A percentile compares a stretch with the other conserved stretches of the same genome.
These are phyloP conservation scores for Lachnellula arida DNA, from an alignment of 2,329 filamentous ascomycete genomes.

Conservation along the genomic window DNA sequence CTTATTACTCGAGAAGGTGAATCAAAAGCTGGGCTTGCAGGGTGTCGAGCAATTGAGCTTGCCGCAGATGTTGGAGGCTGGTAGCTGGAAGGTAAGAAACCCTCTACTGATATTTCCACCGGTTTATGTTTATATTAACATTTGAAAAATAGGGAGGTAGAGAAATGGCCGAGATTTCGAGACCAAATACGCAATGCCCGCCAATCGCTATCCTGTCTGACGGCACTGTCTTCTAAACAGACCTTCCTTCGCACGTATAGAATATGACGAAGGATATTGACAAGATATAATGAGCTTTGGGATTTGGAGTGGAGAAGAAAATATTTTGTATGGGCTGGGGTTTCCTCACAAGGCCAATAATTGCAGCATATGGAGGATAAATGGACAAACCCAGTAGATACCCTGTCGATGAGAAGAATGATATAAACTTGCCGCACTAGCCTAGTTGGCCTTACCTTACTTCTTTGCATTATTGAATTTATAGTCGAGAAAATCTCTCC, in stretches of 20 bases:
- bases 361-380: too few species aligned
- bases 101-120: not conserved
- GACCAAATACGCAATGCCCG: conserved; percentile 80
- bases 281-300: too few species aligned
- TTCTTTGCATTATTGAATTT: too few species aligned
- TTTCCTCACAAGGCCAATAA: too few species aligned
- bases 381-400: too few species aligned
- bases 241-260: not conserved
- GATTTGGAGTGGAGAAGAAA: not conserved
- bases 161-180: conserved; percentile 90
- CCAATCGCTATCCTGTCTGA: conserved; percentile 96
- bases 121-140: conserved; percentile 14
- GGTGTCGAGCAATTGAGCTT: conserved; percentile 69
- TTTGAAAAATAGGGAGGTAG: conserved; percentile 65
- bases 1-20: conserved; percentile 65
- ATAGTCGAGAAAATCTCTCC: too few species aligned
- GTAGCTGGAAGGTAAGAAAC: conserved; percentile 85
- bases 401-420: too few species aligned
- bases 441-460: too few species aligned
- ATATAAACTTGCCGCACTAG: too few species aligned
- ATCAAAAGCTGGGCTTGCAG: conserved; percentile 59
- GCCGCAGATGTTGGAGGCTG: conserved; percentile 89
- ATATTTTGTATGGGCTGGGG: too few species aligned
- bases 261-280: too few species aligned
- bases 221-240: conserved; percentile 80